Base-by-base conservation (phyloP, 2,329 filamentous ascomycete species). In the Colletotrichum somersetense region DNA sequence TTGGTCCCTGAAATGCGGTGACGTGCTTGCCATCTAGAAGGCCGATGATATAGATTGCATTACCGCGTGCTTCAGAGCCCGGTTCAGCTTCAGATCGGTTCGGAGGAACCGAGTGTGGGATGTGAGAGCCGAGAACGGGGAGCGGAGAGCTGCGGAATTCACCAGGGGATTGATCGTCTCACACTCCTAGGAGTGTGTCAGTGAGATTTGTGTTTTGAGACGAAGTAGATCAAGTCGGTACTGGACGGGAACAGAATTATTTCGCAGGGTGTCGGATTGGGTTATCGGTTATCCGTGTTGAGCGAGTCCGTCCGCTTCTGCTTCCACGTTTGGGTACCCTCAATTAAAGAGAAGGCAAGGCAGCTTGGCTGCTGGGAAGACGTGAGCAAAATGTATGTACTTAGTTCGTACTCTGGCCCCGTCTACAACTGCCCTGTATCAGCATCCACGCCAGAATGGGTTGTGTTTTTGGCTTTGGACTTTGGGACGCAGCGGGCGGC, bases 401-500 rank as follows among this genome's bases (percentile, higher is more conserved):
- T 40, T 30, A n/a, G 12, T 46, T 46, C 8, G 7, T 46, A 46
- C 7, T n/a, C 42, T 44, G 42, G 30, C 42, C 57, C 65, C 68
- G 57, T 62, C 64, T 62, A 42, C 68, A 68, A 33, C 44, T 58
- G 64, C 65, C 53, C 52, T 52, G 44, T 56, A 62, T 48, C 66
- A 64, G 33, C 42, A 33, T 50, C 66, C 66, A 64, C 59, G 38
- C 40, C 50, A 64, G 38, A 26, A 72, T 61, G 70, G 66, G 55
- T n/a, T n/a, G 66, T 66, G 70, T 61, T 50, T 69, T 69, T 69
- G 65, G 69, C 69, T 72, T 70, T 66, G 66, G 66, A 35, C 50
- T 72, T 70, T 66, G 66, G 66, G 42, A 70, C 48, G 59, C 59
- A 69, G 69, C 69, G 66, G 70, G 70, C 70, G 66, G 70, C 66